Evolutionary conservation across 2,329 filamentous ascomycete species (phyloP).

Genomic region (Alternaria gansuensis): DNA sequence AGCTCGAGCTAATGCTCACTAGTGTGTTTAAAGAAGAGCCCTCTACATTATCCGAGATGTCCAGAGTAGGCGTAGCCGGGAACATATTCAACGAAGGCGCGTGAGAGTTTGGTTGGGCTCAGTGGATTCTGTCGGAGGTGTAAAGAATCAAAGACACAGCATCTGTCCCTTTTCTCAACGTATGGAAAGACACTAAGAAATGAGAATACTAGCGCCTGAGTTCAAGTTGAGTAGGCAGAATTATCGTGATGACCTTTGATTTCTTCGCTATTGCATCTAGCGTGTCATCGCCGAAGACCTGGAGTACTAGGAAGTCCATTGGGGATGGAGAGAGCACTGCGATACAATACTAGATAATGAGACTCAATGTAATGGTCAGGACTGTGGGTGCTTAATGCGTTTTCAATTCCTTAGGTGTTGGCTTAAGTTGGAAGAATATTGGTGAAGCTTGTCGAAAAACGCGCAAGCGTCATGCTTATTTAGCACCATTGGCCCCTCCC

Average conservation of each 20-base stretch:
- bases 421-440: neutral
- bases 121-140: too few relatives aligned
- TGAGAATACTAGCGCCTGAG: too few relatives aligned
- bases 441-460: neutral
- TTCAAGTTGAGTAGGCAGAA: neutral
- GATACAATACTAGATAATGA: neutral
- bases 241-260: neutral
- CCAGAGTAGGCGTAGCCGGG: neutral
- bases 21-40: neutral
- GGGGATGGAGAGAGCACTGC: neutral
- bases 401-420: neutral
- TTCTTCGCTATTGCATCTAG: neutral
- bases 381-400: neutral
- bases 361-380: neutral
- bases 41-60: neutral
- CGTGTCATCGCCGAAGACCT: neutral
- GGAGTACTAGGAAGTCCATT: neutral
- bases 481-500: neutral
- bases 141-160: too few relatives aligned
- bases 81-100: too few relatives aligned
- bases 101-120: too few relatives aligned
- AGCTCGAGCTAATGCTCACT: neutral
- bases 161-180: too few relatives aligned
- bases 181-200: neutral
- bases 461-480: neutral